phyloP scores from a whole-genome alignment of 2,329 filamentous ascomycete genomes.

The Colletotrichum camelliae region DNA sequence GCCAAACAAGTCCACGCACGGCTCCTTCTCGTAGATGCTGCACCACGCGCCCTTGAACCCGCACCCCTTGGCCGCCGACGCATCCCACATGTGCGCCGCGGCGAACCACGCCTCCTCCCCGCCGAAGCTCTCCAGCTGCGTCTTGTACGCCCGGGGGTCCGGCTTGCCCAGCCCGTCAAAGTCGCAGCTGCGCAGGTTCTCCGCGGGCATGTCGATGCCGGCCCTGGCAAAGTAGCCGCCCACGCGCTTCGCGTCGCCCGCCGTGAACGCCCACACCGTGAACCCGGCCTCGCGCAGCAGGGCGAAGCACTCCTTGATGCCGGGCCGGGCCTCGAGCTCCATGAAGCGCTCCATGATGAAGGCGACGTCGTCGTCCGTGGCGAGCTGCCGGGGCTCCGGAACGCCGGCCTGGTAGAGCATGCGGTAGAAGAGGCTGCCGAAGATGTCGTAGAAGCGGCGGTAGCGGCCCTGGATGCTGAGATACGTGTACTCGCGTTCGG shows the following conservation, averaged over 20 bases:
- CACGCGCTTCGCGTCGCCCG: constrained; percentile 54
- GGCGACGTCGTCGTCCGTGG: constrained; percentile 46
- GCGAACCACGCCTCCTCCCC: constrained; percentile 57
- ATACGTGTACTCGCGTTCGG: constrained; percentile 56
- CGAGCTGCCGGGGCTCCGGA: constrained; percentile 43
- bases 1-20: constrained; percentile 53
- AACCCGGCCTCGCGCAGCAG: constrained; percentile 50
- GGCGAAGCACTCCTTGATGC: constrained; percentile 44
- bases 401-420: constrained; percentile 50
- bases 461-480: constrained; percentile 50
- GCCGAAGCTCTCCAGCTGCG: constrained; percentile 46
- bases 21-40: constrained; percentile 56
- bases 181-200: constrained; percentile 59
- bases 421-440: constrained; percentile 52
- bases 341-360: constrained; percentile 43
- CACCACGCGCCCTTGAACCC: constrained; percentile 61
- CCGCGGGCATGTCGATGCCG: constrained; percentile 52
- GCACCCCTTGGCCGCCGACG: constrained; percentile 53
- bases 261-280: constrained; percentile 59
- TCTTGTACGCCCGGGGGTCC: constrained; percentile 48
- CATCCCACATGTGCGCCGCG: constrained; percentile 66
- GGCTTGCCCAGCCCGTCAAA: constrained; percentile 54
- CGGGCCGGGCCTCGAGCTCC: constrained; percentile 40
- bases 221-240: constrained; percentile 55
- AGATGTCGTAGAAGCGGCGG: constrained; percentile 44